Evolutionary conservation across 148 eudicot species (phyloP), one percentile per base, ranked within the genome.

Genomic region (Chenopodium berlandieri): DNA sequence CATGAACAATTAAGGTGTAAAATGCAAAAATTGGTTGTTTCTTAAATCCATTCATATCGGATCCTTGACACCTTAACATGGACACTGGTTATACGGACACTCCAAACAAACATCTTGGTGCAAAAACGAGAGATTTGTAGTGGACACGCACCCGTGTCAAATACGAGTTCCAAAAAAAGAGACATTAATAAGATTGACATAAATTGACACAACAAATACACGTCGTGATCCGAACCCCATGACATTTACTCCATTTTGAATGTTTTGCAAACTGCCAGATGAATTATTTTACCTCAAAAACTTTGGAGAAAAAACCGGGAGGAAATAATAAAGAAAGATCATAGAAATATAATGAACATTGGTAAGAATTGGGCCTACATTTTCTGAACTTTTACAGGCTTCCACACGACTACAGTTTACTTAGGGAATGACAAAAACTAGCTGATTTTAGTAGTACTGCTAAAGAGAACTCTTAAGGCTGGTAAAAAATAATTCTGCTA

Each of bases 341-440:
- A 47, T 67, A 83, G 64, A 79, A 2, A 66, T 19, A 37, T 71
- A 31, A 66, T 54, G 60, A 63, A 47, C 60, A 66, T 76, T 22
- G 37, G 31, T 16, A 80, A 76, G 64, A 31, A 27, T 52, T 52
- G 83, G 83, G 8, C 86, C 86, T 76, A 66, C 83, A 74, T 56
- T 79, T 20, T 84, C 77, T 75, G 73, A 84, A 47, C 80, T 75
- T 78, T 77, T 60, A 71, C 85, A 76, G 82, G 81, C 74, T 75
- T 83, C 44, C 79, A 68, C 25, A 81, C 79, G 71, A 71, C 84
- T 78, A 82, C 85, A 84, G 89, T 82, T 86, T 58, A 69, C 77
- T 77, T 86, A 71, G 89, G 86, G 60, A 84, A 84, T 84, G 76
- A 84, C 81, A 77, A 84, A 83, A 75, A 60, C 77, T 47, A 64